These are phyloP conservation scores for Cyberlindnera nakhonratchasimensis DNA, from an alignment of 805 yeast species.

Conservation along the genomic window DNA sequence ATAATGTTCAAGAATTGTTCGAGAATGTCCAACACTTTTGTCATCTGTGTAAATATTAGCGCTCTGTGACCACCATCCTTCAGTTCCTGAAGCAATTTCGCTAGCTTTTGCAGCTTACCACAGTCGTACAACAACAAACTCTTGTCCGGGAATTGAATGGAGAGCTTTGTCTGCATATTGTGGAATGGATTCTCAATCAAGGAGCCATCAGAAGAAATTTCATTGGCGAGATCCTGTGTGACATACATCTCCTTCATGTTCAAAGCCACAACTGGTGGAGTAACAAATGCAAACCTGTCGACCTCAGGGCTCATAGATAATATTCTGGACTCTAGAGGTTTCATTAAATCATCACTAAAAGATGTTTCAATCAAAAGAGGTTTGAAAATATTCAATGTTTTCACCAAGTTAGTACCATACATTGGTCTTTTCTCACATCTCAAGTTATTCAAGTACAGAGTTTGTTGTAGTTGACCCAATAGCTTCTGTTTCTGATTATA, in stretches of 20 bases:
- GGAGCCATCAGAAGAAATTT: constrained; percentile 31
- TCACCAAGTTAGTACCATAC: constrained; percentile 58
- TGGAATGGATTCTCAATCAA: constrained; percentile 56
- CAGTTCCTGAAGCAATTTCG: constrained; percentile 68
- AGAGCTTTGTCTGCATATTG: constrained; percentile 75
- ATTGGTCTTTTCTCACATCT: constrained; percentile 66
- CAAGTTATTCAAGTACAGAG: constrained; percentile 58
- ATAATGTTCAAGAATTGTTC: constrained; percentile 92
- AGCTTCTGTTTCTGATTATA: constrained; percentile 49
- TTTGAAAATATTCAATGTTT: constrained; percentile 35
- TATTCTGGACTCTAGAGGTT: constrained; percentile 41
- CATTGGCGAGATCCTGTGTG: constrained; percentile 35
- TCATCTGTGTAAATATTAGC: constrained; percentile 96
- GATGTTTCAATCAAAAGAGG: constrained; percentile 25
- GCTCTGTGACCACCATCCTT: constrained; percentile 90
- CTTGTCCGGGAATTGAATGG: constrained; percentile 96
- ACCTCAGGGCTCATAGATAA: constrained; percentile 45
- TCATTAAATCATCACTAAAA: constrained; percentile 33
- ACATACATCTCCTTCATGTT: constrained; percentile 58
- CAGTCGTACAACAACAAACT: constrained; percentile 90
- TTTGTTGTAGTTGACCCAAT: constrained; percentile 52
- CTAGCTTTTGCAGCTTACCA: constrained; percentile 89
- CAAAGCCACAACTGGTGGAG: constrained; percentile 80
- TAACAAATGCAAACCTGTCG: constrained; percentile 78
- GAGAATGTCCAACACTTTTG: constrained; percentile 87